Conservation (phyloP, 139 green algal species). For the Chlorella ohadii region DNA sequence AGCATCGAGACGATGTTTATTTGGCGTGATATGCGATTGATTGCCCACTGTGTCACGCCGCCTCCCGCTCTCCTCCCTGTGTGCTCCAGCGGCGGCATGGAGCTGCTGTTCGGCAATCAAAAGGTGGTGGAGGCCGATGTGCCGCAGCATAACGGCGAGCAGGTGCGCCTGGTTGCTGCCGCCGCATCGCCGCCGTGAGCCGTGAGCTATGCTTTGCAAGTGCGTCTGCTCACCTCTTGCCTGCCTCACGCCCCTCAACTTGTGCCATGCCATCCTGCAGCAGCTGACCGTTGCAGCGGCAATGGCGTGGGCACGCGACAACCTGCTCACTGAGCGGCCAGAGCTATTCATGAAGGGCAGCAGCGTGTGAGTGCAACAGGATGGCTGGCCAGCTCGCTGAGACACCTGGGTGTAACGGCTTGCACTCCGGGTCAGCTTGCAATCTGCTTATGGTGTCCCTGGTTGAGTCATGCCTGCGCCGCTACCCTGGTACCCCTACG, state of each 20-base stretch:
- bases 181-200: too few relatives aligned
- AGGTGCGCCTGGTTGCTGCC: conserved; percentile 3
- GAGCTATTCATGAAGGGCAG: conserved; percentile 92
- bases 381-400: too few relatives aligned
- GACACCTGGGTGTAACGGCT: too few relatives aligned
- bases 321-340: conserved; percentile 80
- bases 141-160: not conserved
- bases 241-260: too few relatives aligned
- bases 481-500: not conserved
- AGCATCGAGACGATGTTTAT: too few relatives aligned
- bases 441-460: too few relatives aligned
- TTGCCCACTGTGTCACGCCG: not conserved
- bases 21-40: too few relatives aligned
- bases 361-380: conserved; percentile 70
- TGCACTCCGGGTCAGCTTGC: too few relatives aligned
- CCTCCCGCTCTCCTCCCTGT: not conserved
- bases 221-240: too few relatives aligned
- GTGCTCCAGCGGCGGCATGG: conserved; percentile 77
- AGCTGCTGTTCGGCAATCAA: conserved; percentile 83
- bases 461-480: not conserved
- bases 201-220: too few relatives aligned
- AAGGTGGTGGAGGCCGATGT: conserved; percentile 73
- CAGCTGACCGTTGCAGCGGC: conserved; percentile 69
- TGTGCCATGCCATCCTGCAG: too few relatives aligned
- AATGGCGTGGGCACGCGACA: conserved; percentile 75